Base-by-base conservation (phyloP, 176 grass and related monocot genomes). In the Triticum urartu region DNA sequence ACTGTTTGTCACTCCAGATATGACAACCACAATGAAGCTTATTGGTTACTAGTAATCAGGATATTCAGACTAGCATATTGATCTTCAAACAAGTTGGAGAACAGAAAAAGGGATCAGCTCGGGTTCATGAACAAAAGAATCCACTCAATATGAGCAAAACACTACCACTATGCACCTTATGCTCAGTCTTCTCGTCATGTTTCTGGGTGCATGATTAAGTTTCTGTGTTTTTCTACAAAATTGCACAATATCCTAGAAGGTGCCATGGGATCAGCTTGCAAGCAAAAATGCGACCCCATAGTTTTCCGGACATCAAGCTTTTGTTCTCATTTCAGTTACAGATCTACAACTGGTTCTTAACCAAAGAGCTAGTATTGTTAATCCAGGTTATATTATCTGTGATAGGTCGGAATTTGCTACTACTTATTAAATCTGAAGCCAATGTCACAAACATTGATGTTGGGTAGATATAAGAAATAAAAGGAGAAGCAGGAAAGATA, bases 61-160 rank as follows among this genome's bases (percentile, higher is more conserved):
- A 68, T 68, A 80, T 15, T 50, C 10, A 11, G 20, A 47, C 18
- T 28, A 67, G 63, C 79, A 52, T 25, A 50, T 52, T 11, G 17
- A 68, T 81, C 62, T 81, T 67, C 62, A 21, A 62, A 66, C 18
- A 66, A 42, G 59, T 79, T 25, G 15, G 61, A 47, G 62, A 68
- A 50, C 9, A 21, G 43, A 68, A 52, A 52, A 68, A 68, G 28
- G 15, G 64, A 33, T 47, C 17, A 40, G 60, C 22, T 80, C 4
- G 7, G 60, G 9, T 42, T 79, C 11, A 40, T 79, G 35, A 25
- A n/a, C 36, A 25, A 79, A 26, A 79, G 18, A 79, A 79, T 25
- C 22, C 6, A 32, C 22, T 24, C 15, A 11, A 12, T 6, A 67
- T 33, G 79, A 48, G 40, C 14, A 67, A 32, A 66, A 48, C 62